A percentile compares a stretch with the other conserved stretches of the same genome.
These are phyloP conservation scores for Spathaspora sp. DNA, from an alignment of 1,139 yeast genomes.

Conservation along the genomic window DNA sequence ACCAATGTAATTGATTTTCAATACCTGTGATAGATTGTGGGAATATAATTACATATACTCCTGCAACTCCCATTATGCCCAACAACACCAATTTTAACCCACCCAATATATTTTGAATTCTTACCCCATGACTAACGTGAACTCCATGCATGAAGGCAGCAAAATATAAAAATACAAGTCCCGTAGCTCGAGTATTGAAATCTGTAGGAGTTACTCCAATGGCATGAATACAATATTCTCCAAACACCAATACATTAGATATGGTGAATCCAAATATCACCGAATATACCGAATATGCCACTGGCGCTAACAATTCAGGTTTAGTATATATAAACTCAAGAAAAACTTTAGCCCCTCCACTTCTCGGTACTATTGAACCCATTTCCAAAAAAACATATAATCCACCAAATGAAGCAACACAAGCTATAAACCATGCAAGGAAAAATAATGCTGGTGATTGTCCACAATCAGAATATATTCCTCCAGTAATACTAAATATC, in stretches of 20 bases:
- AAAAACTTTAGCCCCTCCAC: conserved; percentile 75
- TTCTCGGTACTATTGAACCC: conserved; percentile 68
- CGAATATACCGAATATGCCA: conserved; percentile 55
- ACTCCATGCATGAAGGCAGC: conserved; percentile 53
- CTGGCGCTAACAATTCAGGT: conserved; percentile 61
- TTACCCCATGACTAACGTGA: conserved; percentile 53
- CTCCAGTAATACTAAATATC: conserved; percentile 69
- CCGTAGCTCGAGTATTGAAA: conserved; percentile 41
- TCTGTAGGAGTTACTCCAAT: conserved; percentile 43
- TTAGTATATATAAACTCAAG: conserved; percentile 61
- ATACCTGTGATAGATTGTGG: conserved; percentile 44
- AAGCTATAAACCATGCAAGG: conserved; percentile 61
- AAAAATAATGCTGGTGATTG: conserved; percentile 62
- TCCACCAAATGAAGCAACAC: conserved; percentile 63
- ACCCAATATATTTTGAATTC: conserved; percentile 58
- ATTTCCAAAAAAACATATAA: conserved; percentile 63
- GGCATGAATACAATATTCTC: conserved; percentile 59
- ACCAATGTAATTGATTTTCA: conserved; percentile 38
- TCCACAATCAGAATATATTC: conserved; percentile 66
- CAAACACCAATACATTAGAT: conserved; percentile 68
- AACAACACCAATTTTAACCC: conserved; percentile 50
- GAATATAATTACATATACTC: conserved; percentile 47
- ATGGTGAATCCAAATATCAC: conserved; percentile 64
- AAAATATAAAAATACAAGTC: conserved; percentile 40
- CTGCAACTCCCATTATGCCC: conserved; percentile 47